These are phyloP conservation scores for Zasmidium angulare DNA, from an alignment of 2,329 filamentous ascomycete genomes.

Conservation along the genomic window DNA sequence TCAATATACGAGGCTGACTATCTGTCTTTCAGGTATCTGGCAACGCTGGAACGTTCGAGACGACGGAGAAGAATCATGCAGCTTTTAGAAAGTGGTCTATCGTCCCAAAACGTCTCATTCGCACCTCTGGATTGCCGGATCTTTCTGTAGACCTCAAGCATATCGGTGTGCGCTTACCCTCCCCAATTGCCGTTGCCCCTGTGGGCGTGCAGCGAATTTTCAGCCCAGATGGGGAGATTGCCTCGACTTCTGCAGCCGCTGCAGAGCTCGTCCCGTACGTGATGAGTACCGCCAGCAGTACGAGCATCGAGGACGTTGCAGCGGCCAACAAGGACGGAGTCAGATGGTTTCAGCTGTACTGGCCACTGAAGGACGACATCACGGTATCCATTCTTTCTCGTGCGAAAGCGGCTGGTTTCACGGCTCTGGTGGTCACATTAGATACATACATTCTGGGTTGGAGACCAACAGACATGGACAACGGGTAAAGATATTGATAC, in stretches of 20 bases:
- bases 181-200: constrained; percentile 63
- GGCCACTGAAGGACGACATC: constrained; percentile 66
- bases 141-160: constrained; percentile 19
- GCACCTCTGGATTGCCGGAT: constrained; percentile 13
- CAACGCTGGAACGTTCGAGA: constrained; percentile 34
- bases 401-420: constrained; percentile 62
- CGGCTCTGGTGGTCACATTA: constrained; percentile 67
- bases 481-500: too few relatives aligned
- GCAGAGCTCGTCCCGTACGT: constrained; percentile 64
- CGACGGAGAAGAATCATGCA: constrained; percentile 25
- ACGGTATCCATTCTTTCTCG: constrained; percentile 63
- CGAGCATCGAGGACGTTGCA: constrained; percentile 66
- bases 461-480: constrained; percentile 51
- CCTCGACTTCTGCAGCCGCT: constrained; percentile 60
- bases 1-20: too few relatives aligned
- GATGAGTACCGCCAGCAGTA: constrained; percentile 63
- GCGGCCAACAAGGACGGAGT: constrained; percentile 51
- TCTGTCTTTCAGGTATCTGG: too few relatives aligned
- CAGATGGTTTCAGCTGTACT: constrained; percentile 75
- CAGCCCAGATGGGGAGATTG: constrained; percentile 63
- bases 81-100: constrained; percentile 18
- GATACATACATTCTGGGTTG: constrained; percentile 70
- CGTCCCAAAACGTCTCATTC: constrained; percentile 16
- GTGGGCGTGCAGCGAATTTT: constrained; percentile 67
- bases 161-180: constrained; percentile 9